Evolutionary conservation across 2,329 filamentous ascomycete genomes (phyloP).

Genomic region (Nigrospora sphaerica): DNA sequence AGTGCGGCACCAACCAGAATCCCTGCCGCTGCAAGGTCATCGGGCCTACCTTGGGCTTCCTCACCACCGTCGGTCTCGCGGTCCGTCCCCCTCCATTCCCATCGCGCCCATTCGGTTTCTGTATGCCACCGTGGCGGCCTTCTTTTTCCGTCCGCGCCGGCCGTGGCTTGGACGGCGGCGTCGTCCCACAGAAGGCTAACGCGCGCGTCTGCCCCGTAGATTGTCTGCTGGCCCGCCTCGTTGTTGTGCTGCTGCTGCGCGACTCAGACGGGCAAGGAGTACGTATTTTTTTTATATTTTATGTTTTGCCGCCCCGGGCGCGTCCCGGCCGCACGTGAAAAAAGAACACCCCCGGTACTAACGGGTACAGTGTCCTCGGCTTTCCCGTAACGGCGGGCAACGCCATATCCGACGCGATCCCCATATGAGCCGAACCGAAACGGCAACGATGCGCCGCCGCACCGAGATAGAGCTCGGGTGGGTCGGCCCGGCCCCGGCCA

Average conservation of each 20-base stretch:
- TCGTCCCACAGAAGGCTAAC: background rate
- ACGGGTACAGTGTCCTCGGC: slow-evolving; percentile 4
- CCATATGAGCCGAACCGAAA: slow-evolving; percentile 2
- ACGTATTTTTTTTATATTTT: background rate
- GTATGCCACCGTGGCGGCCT: background rate
- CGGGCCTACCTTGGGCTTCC: slow-evolving; percentile 7
- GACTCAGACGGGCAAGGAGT: slow-evolving; percentile 8
- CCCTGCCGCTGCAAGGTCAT: slow-evolving; percentile 9
- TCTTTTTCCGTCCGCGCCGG: background rate
- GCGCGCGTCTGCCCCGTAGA: background rate
- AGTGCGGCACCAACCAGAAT: slow-evolving; percentile 8
- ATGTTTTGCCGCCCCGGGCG: background rate
- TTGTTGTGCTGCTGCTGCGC: slow-evolving; percentile 7
- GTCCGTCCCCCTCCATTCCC: slow-evolving; percentile 1
- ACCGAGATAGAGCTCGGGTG: too few relatives aligned
- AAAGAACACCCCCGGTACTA: background rate
- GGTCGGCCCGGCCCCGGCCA: too few relatives aligned
- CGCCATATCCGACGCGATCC: slow-evolving; percentile 4
- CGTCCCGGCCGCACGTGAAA: background rate
- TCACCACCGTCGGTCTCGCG: slow-evolving; percentile 5
- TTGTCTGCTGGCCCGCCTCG: slow-evolving; percentile 8
- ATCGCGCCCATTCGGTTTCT: background rate
- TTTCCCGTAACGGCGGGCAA: slow-evolving; percentile 7
- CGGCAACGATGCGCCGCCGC: too few relatives aligned
- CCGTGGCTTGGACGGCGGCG: too few relatives aligned